A percentile compares a stretch with the other conserved stretches of the same genome.
Conservation (phyloP, 768 basidiomycete genomes). For the Hygrophorus russula region DNA sequence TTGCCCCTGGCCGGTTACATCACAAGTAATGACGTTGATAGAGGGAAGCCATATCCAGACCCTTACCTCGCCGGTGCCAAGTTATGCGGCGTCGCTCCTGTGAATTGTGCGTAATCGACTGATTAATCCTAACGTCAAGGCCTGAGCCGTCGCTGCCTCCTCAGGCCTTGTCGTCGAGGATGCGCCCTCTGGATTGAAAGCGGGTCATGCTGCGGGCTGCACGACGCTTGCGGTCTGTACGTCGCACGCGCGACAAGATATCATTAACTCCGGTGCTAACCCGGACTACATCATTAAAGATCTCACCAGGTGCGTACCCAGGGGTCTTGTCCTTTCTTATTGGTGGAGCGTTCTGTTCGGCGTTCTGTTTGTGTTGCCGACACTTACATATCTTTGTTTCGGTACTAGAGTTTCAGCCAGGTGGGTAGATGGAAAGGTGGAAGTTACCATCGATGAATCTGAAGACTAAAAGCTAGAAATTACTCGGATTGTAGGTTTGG, state of each 20-base stretch:
- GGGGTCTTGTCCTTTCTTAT: too few relatives aligned
- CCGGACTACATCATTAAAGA: constrained; percentile 63
- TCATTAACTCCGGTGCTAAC: constrained; percentile 39
- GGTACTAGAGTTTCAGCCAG: constrained; percentile 30
- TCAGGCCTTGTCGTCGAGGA: constrained; percentile 86
- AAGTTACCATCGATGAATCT: constrained; percentile 31
- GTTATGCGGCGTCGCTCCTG: constrained; percentile 41
- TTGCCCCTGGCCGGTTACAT: constrained; percentile 50
- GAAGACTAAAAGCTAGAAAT: constrained; percentile 8
- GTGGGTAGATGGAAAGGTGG: constrained; percentile 33
- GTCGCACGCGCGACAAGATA: constrained; percentile 46
- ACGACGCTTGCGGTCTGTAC: constrained; percentile 78
- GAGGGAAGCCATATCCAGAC: constrained; percentile 82
- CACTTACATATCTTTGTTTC: not conserved
- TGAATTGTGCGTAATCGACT: constrained; percentile 51
- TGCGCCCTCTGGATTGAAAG: constrained; percentile 70
- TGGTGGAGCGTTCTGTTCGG: too few relatives aligned
- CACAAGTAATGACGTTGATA: constrained; percentile 58
- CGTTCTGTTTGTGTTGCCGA: not conserved
- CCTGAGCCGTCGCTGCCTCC: too few relatives aligned
- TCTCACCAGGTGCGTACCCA: constrained; percentile 43
- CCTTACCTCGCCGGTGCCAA: constrained; percentile 77
- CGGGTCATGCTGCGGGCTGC: constrained; percentile 69
- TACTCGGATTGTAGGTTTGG: constrained; percentile 1
- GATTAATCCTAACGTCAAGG: too few relatives aligned